Base-by-base conservation (phyloP, 345 rosid species). In the Euphorbia lathyris region DNA sequence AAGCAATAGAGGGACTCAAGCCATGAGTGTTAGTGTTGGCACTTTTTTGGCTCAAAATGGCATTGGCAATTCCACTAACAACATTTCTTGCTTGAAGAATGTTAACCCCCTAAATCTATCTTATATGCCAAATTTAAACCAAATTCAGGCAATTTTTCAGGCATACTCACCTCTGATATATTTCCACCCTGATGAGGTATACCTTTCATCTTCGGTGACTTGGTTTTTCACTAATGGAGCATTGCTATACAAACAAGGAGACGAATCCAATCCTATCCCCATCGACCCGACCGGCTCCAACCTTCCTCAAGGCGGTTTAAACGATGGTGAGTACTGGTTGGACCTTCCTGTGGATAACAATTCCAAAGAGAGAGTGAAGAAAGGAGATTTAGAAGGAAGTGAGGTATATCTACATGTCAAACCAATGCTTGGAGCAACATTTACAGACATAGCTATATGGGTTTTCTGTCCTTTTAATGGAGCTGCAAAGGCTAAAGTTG, bases 391-490 rank as follows among this genome's bases (percentile, higher is more conserved):
- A 45, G 58, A 68, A 68, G 80, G 71, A 59, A 61, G 80, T 7
- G 70, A 82, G 67, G 93, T 81, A 17, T 88, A 91, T 60, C 65
- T 90, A 19, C 97, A 94, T 14, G 55, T 85, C 25, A 94, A 94
- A 74, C 93, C 96, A 29, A 86, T 87, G 89, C 63, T 87, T 0
- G 97, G 98, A 4, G 93, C 86, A 42, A 87, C 98, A 1, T 91
- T 83, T 76, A 85, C 97, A 0, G 96, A 94, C 70, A 71, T 94
- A 58, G 85, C 77, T 1, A 59, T 83, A 13, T 94, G 98, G 98
- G 58, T 91, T 0, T 94, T 90, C 57, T 93, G 85, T 82, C 94
- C 98, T 19, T 94, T 87, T 73, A 91, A 94, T 26, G 97, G 98
- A 0, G 86, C 97, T 0, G 88, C 86, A 4, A 79, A 61, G 78